A percentile compares a stretch with the other conserved stretches of the same genome.
These are phyloP conservation scores for Rhodotorula paludigena DNA, from an alignment of 768 basidiomycete species.

Conservation along the genomic window DNA sequence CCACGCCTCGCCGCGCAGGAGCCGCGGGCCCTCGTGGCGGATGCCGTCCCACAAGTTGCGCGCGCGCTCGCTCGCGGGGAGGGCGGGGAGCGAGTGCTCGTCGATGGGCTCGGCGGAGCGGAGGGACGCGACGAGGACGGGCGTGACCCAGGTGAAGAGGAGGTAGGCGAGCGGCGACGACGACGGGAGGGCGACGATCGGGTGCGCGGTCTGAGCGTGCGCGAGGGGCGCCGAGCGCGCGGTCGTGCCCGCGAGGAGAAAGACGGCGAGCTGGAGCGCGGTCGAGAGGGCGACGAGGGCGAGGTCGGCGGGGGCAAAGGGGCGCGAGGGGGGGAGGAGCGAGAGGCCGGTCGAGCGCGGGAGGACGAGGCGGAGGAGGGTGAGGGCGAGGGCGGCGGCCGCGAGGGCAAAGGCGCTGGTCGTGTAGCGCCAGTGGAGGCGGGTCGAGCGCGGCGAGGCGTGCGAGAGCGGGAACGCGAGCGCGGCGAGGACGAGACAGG, in stretches of 20 bases:
- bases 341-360: conserved; percentile 21
- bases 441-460: neutral
- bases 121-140: conserved; percentile 9
- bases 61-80: conserved; percentile 21
- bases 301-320: neutral
- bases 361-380: conserved; percentile 30
- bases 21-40: neutral
- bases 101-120: conserved; percentile 6
- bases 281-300: conserved; percentile 3
- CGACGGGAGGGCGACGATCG: conserved; percentile 10
- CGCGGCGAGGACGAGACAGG: conserved; percentile 15
- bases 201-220: neutral
- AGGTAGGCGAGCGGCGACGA: conserved; percentile 25
- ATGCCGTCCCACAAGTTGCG: conserved; percentile 21
- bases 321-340: conserved; percentile 5
- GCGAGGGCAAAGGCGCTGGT: conserved; percentile 16
- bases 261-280: conserved; percentile 3
- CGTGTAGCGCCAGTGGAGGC: conserved; percentile 32
- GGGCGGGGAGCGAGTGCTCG: conserved; percentile 14
- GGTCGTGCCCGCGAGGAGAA: conserved; percentile 15
- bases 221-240: conserved; percentile 20
- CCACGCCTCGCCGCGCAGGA: neutral
- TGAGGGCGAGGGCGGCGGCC: conserved; percentile 1
- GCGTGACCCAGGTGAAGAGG: conserved; percentile 31
- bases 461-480: conserved; percentile 17